Evolutionary conservation across 352 stramenopile species (phyloP).

Genomic region (Sclerospora graminicola): DNA sequence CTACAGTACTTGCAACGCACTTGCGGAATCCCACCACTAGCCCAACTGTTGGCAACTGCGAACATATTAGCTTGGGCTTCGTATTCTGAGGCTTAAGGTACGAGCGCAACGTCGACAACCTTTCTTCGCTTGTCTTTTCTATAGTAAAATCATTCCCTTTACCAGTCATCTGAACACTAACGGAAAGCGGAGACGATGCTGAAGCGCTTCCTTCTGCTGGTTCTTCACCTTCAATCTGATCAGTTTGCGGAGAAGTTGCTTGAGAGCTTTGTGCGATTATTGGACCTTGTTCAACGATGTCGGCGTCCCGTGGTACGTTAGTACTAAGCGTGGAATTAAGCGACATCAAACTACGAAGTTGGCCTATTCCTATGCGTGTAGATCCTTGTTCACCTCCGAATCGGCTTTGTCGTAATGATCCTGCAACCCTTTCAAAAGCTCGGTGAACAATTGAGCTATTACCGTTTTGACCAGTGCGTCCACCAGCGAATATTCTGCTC

Average conservation of each 20-base stretch:
- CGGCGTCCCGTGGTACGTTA: conserved; percentile 7
- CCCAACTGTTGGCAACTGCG: conserved; percentile 30
- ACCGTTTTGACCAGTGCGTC: conserved; percentile 7
- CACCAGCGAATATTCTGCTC: conserved; percentile 17
- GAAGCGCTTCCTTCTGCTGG: conserved; percentile 13
- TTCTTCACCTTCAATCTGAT: conserved; percentile 12
- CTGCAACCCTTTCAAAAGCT: conserved; percentile 34
- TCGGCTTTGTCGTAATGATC: conserved; percentile 22
- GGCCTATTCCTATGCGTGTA: conserved; percentile 30
- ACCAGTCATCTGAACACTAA: not conserved
- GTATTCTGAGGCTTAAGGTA: conserved; percentile 17
- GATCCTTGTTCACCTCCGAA: conserved; percentile 8
- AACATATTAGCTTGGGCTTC: conserved; percentile 29
- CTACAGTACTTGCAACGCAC: conserved; percentile 14
- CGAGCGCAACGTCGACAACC: not conserved
- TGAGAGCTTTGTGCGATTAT: not conserved
- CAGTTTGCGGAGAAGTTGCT: conserved; percentile 4
- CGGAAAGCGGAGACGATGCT: not conserved
- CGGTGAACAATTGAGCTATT: conserved; percentile 24
- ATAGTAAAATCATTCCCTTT: conserved; percentile 1
- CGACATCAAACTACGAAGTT: conserved; percentile 44
- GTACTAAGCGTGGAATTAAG: conserved; percentile 14
- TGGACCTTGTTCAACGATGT: conserved; percentile 4
- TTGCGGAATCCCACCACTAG: conserved; percentile 34
- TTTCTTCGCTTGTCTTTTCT: conserved; percentile 5